A percentile compares a stretch with the other conserved stretches of the same genome.
Evolutionary conservation across 208 protist species (phyloP).

Genomic region (Jaenimonas drosophilae): DNA sequence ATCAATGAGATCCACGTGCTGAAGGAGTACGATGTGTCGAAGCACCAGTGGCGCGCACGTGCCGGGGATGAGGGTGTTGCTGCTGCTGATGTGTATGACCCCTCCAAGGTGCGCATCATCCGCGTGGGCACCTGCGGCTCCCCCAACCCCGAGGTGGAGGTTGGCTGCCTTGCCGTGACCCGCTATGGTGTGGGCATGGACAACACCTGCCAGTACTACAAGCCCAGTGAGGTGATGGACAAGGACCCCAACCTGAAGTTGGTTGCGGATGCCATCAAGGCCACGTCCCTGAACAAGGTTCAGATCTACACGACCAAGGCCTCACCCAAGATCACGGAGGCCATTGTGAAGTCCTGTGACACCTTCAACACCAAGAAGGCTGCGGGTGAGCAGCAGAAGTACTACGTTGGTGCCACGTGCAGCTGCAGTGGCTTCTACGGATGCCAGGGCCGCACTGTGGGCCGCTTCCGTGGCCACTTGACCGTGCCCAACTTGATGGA

Average conservation of each 20-base stretch:
- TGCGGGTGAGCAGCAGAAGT: conserved; percentile 19
- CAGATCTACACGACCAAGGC: conserved; percentile 55
- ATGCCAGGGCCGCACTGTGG: conserved; percentile 60
- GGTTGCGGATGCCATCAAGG: conserved; percentile 19
- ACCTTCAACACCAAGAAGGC: conserved; percentile 14
- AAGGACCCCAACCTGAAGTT: conserved; percentile 22
- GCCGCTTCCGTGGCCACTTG: conserved; percentile 34
- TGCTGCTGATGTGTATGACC: conserved; percentile 21
- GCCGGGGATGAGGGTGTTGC: conserved; percentile 4
- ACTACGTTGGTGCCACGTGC: conserved; percentile 51
- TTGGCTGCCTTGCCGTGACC: conserved; percentile 49
- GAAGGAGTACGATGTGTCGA: conserved; percentile 66
- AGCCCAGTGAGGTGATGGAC: conserved; percentile 10
- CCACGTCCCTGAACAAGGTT: conserved; percentile 31
- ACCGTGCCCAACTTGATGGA: conserved; percentile 38
- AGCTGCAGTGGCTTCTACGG: conserved; percentile 69
- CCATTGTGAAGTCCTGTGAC: conserved; percentile 27
- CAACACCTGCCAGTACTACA: conserved; percentile 76
- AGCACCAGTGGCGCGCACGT: conserved; percentile 23
- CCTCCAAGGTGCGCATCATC: conserved; percentile 43
- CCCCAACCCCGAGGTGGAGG: conserved; percentile 23
- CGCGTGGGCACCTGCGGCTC: conserved; percentile 71
- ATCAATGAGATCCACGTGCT: conserved; percentile 66
- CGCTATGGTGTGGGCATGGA: conserved; percentile 58
- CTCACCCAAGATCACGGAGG: conserved; percentile 30